Percentiles rank a stretch among this genome's conserved stretches.
Evolutionary conservation across 2,329 filamentous ascomycete genomes (phyloP).

Genomic region (Fusarium anthophilum): DNA sequence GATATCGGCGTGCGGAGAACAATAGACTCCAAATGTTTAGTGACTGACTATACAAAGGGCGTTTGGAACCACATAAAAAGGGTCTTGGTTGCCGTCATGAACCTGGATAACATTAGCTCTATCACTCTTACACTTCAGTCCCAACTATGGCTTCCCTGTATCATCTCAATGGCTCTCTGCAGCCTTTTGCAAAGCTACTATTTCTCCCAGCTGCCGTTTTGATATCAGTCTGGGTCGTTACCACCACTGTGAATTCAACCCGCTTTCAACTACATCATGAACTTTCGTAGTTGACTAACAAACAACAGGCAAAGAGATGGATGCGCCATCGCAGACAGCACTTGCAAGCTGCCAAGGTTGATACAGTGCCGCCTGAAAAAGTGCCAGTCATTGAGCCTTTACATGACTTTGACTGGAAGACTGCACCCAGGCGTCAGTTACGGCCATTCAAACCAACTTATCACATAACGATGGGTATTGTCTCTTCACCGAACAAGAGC

Average conservation of each 20-base stretch:
- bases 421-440: slow-evolving; percentile 1
- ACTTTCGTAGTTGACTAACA: background rate
- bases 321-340: slow-evolving; percentile 22
- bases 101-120: background rate
- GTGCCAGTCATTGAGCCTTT: background rate
- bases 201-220: slow-evolving; percentile 14
- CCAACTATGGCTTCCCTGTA: background rate
- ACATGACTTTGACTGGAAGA: slow-evolving; percentile 26
- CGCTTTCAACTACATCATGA: background rate
- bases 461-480: slow-evolving; percentile 29
- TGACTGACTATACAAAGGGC: background rate
- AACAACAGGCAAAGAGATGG: slow-evolving; percentile 32
- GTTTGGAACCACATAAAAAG: background rate
- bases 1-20: slow-evolving; percentile 32
- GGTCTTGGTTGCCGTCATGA: background rate
- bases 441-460: slow-evolving; percentile 28
- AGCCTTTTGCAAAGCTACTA: slow-evolving; percentile 8
- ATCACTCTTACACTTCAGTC: too few species aligned
- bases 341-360: background rate
- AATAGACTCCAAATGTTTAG: background rate
- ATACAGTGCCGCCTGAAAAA: slow-evolving; percentile 1
- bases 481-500: fast-evolving
- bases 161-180: background rate
- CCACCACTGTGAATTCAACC: slow-evolving; percentile 9
- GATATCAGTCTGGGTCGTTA: slow-evolving; percentile 14